Conservation (phyloP, 768 basidiomycete species). For the Lyophyllum atratum region DNA sequence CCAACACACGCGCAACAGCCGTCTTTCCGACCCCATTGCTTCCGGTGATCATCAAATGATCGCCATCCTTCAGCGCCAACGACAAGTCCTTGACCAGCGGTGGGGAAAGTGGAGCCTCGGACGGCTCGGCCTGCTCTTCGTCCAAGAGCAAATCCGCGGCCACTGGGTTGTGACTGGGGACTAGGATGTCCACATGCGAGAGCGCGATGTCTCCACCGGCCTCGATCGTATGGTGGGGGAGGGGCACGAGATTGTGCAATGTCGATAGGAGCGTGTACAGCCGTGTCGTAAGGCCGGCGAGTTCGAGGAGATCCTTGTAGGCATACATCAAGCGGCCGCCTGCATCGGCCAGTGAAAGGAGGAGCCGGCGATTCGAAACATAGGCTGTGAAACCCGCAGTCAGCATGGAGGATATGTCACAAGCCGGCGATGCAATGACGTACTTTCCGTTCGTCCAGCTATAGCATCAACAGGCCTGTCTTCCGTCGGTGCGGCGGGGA, state of each 20-base stretch:
- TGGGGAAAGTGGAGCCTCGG: conserved; percentile 24
- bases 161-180: conserved; percentile 41
- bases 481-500: conserved; percentile 21
- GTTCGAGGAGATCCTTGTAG: conserved; percentile 91
- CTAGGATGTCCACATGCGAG: conserved; percentile 67
- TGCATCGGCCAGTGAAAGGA: conserved; percentile 94
- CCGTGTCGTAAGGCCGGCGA: conserved; percentile 92
- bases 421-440: background rate
- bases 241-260: conserved; percentile 68
- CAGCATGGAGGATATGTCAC: background rate
- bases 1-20: conserved; percentile 83
- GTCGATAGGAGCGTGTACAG: conserved; percentile 88
- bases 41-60: conserved; percentile 93
- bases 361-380: conserved; percentile 88
- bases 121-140: background rate
- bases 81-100: conserved; percentile 74
- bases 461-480: conserved; percentile 39
- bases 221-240: conserved; percentile 39
- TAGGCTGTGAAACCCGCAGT: conserved; percentile 49
- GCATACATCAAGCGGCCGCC: conserved; percentile 96
- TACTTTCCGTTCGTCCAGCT: conserved; percentile 51
- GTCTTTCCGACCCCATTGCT: conserved; percentile 94
- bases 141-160: conserved; percentile 6
- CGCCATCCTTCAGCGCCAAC: conserved; percentile 63
- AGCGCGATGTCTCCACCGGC: conserved; percentile 58